Evolutionary conservation across 768 basidiomycete species (phyloP), one percentile per base, ranked within the genome.

Genomic region (Symmetrospora coprosmae): DNA sequence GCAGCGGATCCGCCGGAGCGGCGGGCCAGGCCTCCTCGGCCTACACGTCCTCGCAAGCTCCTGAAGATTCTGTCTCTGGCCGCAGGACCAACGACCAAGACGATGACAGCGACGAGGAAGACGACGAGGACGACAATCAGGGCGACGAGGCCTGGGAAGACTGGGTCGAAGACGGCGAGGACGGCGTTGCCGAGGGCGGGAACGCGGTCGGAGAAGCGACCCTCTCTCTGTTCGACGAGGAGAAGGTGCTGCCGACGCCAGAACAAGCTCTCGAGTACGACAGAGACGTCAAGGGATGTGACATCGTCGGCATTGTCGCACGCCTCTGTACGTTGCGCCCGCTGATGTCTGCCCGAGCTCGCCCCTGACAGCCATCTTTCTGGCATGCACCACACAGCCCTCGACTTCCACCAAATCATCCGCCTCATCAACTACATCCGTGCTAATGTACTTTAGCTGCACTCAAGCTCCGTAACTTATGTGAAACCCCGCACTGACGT

Each of bases 371-470:
- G n/a, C 28, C 7, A 30, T 34, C 16, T 8, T 55, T 28, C 33
- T 43, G 25, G 13, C 43, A 9, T 16, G 14, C 14, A 8, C 9
- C 9, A 46, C 33, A 28, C 64, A 87, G 86, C 75, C 0, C 74
- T 91, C 37, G 89, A 92, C 71, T 80, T 83, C 64, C 82, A 88
- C 72, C 79, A 80, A 56, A 78, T 85, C 19, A 82, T 88, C 66
- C 80, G 86, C 47, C 73, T 94, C 50, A 81, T 94, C 73, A 94
- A 94, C 71, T 86, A 79, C 72, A 87, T 92, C 68, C 76, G 90
- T 60, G 84, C 80, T 73, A 79, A 81, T 72, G 87, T 86, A 19
- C n/a, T 65, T 31, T 14, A 1, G 17, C 4, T 6, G 8, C n/a
- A 28, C 14, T 3, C 17, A 13, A 25, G 16, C 9, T 37, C 41